phyloP scores from a whole-genome alignment of 805 yeast species.

The Lipomyces yamanashiensis region DNA sequence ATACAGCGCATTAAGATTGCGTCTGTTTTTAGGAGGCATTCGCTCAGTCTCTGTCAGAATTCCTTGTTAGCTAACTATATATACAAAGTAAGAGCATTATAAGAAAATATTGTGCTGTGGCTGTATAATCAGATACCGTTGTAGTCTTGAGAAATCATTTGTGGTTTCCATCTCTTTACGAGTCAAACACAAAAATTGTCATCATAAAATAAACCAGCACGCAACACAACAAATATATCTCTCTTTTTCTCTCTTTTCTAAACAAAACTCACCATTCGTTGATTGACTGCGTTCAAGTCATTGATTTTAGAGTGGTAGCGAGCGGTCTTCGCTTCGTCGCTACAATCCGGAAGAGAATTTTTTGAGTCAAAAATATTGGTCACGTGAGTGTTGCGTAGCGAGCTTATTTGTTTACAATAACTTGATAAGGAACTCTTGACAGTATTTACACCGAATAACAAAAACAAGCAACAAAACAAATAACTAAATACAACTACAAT shows the following conservation, averaged over 20 bases:
- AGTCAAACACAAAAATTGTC: conserved; percentile 31
- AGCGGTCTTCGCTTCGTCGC: no score
- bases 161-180: conserved; percentile 32
- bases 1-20: conserved; percentile 43
- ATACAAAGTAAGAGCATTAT: background rate
- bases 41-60: background rate
- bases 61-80: background rate
- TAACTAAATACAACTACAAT: background rate
- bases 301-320: background rate
- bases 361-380: no score
- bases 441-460: background rate
- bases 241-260: background rate
- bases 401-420: no score
- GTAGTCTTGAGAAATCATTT: conserved; percentile 64
- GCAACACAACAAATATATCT: background rate
- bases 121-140: conserved; percentile 83
- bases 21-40: conserved; percentile 33
- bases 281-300: background rate
- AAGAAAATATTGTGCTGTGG: conserved; percentile 26
- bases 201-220: conserved; percentile 16
- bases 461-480: background rate
- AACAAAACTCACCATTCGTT: background rate
- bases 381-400: no score
- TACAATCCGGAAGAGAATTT: no score
- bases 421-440: no score